These are phyloP conservation scores for Tetrastigma voinierianum DNA, from an alignment of 164 flowering plant genomes.

Conservation along the genomic window DNA sequence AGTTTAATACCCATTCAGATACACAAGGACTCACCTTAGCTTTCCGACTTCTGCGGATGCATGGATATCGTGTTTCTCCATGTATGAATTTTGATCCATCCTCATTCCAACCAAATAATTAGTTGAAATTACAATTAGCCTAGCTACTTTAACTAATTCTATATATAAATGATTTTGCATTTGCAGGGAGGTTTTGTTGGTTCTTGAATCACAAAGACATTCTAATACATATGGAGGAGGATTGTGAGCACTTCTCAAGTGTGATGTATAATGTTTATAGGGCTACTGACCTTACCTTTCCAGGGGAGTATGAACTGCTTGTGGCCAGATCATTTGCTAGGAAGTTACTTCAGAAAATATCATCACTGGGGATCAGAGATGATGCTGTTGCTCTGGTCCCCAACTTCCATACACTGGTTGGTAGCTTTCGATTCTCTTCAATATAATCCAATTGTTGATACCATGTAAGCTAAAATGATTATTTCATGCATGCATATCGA, in stretches of 20 bases:
- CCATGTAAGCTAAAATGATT: too few relatives aligned
- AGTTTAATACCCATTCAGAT: conserved; percentile 14
- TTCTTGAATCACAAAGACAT: conserved; percentile 21
- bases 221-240: conserved; percentile 16
- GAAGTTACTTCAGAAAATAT: conserved; percentile 13
- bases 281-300: conserved; percentile 40
- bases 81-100: conserved; percentile 17
- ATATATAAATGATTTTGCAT: neutral
- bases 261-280: conserved; percentile 30
- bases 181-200: conserved; percentile 31
- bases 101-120: too few relatives aligned
- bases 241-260: conserved; percentile 17
- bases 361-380: neutral
- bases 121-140: too few relatives aligned
- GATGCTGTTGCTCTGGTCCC: too few relatives aligned
- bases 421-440: too few relatives aligned
- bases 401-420: too few relatives aligned
- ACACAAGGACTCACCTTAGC: conserved; percentile 38
- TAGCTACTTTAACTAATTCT: too few relatives aligned
- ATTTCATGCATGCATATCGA: conserved; percentile 9
- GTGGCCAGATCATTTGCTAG: conserved; percentile 32
- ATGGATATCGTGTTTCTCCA: conserved; percentile 34
- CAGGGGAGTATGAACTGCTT: conserved; percentile 28
- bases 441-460: too few relatives aligned
- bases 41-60: conserved; percentile 40